phyloP scores from a whole-genome alignment of 2,329 filamentous ascomycete species.

The Stemphylium lycopersici region DNA sequence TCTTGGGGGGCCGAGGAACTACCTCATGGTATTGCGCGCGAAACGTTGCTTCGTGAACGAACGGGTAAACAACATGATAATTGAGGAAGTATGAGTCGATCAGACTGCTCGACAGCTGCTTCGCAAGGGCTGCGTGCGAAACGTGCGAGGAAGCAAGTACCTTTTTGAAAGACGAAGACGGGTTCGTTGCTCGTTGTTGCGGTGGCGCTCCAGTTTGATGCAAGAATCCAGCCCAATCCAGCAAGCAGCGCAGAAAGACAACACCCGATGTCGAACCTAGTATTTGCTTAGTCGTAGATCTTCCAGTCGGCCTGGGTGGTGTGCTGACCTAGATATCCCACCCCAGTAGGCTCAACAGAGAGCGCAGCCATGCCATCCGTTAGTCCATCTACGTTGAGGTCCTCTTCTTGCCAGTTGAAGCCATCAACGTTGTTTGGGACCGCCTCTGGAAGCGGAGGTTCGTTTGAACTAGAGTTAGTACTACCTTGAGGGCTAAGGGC shows the following conservation, averaged over 20 bases:
- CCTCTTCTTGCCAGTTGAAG: constrained; percentile 34
- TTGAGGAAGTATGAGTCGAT: constrained; percentile 35
- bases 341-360: constrained; percentile 35
- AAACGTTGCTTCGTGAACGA: constrained; percentile 35
- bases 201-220: constrained; percentile 27
- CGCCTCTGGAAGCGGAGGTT: constrained; percentile 32
- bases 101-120: constrained; percentile 27
- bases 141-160: constrained; percentile 29
- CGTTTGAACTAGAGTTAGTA: constrained; percentile 13
- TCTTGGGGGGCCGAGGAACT: constrained; percentile 27
- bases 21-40: constrained; percentile 36
- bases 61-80: constrained; percentile 32
- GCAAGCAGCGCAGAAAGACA: constrained; percentile 31
- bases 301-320: not conserved
- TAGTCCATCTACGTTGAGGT: constrained; percentile 25
- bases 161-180: constrained; percentile 20
- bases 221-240: constrained; percentile 36
- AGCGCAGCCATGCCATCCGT: constrained; percentile 37
- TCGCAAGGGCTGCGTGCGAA: constrained; percentile 29
- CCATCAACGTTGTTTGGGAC: constrained; percentile 32
- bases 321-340: constrained; percentile 31
- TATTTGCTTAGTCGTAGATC: not conserved
- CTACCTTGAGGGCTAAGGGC: constrained; percentile 22
- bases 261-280: constrained; percentile 34
- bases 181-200: constrained; percentile 8